Evolutionary conservation across 2,329 filamentous ascomycete genomes (phyloP).

Genomic region (Cladobotryum protrusum): DNA sequence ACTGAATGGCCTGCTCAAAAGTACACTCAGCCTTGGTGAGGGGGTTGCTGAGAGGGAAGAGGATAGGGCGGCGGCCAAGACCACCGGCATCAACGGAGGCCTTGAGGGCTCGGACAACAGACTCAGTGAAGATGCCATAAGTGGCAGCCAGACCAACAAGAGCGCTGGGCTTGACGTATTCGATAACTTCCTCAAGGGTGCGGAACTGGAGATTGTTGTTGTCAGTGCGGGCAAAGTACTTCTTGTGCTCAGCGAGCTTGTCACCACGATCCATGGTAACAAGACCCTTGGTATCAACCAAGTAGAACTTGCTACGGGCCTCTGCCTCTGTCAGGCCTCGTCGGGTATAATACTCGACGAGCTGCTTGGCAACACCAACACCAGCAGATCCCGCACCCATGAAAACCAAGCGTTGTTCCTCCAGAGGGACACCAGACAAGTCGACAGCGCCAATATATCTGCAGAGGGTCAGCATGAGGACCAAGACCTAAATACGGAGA

Average conservation of each 20-base stretch:
- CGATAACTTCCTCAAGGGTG: slow-evolving; percentile 82
- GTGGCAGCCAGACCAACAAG: slow-evolving; percentile 92
- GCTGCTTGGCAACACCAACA: slow-evolving; percentile 95
- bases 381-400: slow-evolving; percentile 93
- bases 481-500: too few relatives aligned
- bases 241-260: slow-evolving; percentile 84
- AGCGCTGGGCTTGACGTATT: slow-evolving; percentile 91
- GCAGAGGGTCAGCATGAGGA: background rate
- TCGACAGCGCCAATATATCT: slow-evolving; percentile 68
- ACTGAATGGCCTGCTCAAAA: slow-evolving; percentile 83
- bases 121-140: slow-evolving; percentile 87
- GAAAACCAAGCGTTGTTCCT: slow-evolving; percentile 92
- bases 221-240: slow-evolving; percentile 61
- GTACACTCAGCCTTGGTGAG: slow-evolving; percentile 96
- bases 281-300: slow-evolving; percentile 94
- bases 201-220: slow-evolving; percentile 65
- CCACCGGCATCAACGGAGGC: slow-evolving; percentile 56
- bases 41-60: slow-evolving; percentile 96
- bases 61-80: slow-evolving; percentile 72
- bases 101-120: slow-evolving; percentile 68
- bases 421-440: slow-evolving; percentile 74
- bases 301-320: slow-evolving; percentile 88
- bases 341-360: slow-evolving; percentile 93
- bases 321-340: slow-evolving; percentile 83
- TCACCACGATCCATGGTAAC: slow-evolving; percentile 91